Evolutionary conservation across 1,139 yeast species (phyloP), one percentile per base, ranked within the genome.

Genomic region (Blastobotrys illinoisensis): DNA sequence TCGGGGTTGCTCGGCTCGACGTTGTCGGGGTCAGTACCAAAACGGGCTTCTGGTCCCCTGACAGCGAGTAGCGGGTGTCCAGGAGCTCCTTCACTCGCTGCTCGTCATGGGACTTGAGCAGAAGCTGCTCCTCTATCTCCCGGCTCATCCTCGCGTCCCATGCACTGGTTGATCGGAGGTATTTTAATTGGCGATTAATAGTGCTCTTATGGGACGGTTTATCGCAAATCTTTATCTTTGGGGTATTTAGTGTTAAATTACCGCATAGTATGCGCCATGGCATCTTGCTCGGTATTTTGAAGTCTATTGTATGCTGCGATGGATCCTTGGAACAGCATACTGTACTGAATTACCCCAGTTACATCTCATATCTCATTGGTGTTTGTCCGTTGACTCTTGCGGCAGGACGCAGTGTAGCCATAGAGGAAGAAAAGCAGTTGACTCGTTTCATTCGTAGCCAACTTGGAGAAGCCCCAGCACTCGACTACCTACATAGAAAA

Each of bases 41-140:
- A 46, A 74, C 73, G 20, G 88, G 86, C 67, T 82, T 84, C 63
- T 83, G 88, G 36, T 74, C 75, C 1, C 88, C 88, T 0, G 72
- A 54, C 28, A 67, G 67, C 0, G 87, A 79, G 67, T 85, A 86
- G 51, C 93, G 68, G 5, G 78, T 71, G 45, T 76, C 76, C 24
- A 86, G 68, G 1, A 85, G 71, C 59, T 82, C 79, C 14, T 76
- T 67, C 5, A 83, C 76, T 46, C 69, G 64, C 13, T 70, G 74
- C 16, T 70, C 70, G 56, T 70, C 51, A 67, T 77, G 66, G 1
- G 84, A 76, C 55, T 87, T 69, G 1, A 82, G 70, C 18, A 86
- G 74, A 19, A 86, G 71, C 23, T 71, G 73, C 54, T 69, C 75
- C 64, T 85, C 90, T n/a, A 82, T 69, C 46, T 50, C 51, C 24